A percentile compares a stretch with the other conserved stretches of the same genome.
These are phyloP conservation scores for Wickerhamiella infanticola DNA, from an alignment of 1,139 yeast genomes.

Conservation along the genomic window DNA sequence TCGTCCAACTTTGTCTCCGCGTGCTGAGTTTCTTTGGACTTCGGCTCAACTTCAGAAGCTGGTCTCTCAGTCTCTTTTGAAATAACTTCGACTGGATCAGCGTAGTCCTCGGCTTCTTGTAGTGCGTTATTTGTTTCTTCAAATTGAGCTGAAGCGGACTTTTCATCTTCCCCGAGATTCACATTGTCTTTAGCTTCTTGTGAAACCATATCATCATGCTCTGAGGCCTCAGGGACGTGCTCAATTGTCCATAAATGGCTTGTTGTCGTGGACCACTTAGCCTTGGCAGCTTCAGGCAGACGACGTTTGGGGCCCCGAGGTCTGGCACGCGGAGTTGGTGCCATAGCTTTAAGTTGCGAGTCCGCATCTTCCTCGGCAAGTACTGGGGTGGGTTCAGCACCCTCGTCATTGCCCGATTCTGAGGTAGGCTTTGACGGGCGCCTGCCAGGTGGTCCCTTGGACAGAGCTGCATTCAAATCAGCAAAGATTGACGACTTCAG, in stretches of 20 bases:
- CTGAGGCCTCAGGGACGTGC: not conserved
- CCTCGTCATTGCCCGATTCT: not conserved
- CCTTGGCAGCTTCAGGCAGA: constrained; percentile 39
- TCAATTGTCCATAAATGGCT: constrained; percentile 17
- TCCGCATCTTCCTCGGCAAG: constrained; percentile 9
- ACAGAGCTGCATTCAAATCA: constrained; percentile 21
- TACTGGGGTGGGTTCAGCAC: not conserved
- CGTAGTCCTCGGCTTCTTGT: no score
- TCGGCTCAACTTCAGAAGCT: no score
- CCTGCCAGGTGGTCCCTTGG: constrained; percentile 22
- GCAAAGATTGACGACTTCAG: constrained; percentile 22
- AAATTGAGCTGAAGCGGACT: no score
- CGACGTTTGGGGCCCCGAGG: constrained; percentile 65
- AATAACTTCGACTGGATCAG: no score
- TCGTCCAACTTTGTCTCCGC: no score
- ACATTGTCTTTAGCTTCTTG: no score
- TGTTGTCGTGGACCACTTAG: constrained; percentile 14
- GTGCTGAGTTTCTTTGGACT: no score
- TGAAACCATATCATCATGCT: no score
- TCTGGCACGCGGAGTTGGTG: constrained; percentile 28
- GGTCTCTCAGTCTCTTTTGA: no score
- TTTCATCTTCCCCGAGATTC: no score
- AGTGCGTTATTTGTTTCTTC: no score
- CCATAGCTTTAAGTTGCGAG: constrained; percentile 10
- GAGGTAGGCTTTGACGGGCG: constrained; percentile 6